Evolutionary conservation across 495 filamentous ascomycete species (phyloP), one percentile per base, ranked within the genome.

Genomic region (Penicillium lagena): DNA sequence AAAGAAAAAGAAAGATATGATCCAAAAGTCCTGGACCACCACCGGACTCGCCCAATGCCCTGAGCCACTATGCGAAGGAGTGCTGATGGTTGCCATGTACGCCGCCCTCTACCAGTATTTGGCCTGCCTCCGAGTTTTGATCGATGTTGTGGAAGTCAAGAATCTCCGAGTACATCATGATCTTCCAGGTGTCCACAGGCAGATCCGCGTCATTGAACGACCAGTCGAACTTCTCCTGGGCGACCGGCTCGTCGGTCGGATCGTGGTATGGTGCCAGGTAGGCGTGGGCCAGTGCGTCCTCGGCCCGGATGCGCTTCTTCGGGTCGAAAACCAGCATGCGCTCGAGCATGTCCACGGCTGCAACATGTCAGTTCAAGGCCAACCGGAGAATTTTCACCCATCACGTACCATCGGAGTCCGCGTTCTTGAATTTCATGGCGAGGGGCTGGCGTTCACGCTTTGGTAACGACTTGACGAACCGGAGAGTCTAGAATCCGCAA

Each of bases 81-180:
- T 62, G 60, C n/a, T 58, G 52, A 15, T 27, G n/a, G 13, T 38
- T 15, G 11, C 58, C 66, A 40, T 66, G 64, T 29, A 56, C 58
- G 22, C 52, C 58, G n/a, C 62, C 64, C 27, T 62, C 49, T 28
- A 66, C 59, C 12, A 68, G 52, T 37, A 58, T 59, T 42, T 70
- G 62, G 5, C 54, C 60, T n/a, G 59, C 59, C 33, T 73, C 69
- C 43, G 54, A 60, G 17, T 52, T 50, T 51, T 83, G 79, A 55
- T 93, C 89, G 47, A 95, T 82, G 63, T 97, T 96, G 70, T 98
- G 93, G 66, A 96, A 98, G 64, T 98, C 94, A 54, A 98, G 82
- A 58, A 98, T 98, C 63, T 98, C 93, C 44, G 90, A 95, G 74
- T 98, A 98, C 93, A 98, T 98, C 93, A 97, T 98, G 61, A 98